phyloP scores from a whole-genome alignment of 2,329 filamentous ascomycete species.

The Davidsoniella virescens region DNA sequence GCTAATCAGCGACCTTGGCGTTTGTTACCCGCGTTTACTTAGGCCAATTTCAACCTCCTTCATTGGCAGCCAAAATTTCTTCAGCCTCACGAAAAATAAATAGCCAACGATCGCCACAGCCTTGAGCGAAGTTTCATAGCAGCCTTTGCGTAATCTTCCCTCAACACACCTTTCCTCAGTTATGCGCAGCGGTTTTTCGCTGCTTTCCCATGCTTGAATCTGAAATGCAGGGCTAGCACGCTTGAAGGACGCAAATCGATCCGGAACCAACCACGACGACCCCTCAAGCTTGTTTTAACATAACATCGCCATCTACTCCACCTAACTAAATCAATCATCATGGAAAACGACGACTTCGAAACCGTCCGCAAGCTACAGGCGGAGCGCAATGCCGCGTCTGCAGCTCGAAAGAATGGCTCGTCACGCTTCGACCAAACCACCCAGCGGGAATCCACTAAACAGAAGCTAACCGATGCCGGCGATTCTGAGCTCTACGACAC shows the following conservation, averaged over 20 bases:
- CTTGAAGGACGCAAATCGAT: slow-evolving; percentile 13
- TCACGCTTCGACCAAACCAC: slow-evolving; percentile 61
- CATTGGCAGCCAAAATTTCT: slow-evolving; percentile 12
- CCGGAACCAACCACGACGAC: slow-evolving; percentile 4
- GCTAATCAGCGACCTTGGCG: slow-evolving; percentile 2
- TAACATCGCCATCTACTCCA: background rate
- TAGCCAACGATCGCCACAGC: slow-evolving; percentile 16
- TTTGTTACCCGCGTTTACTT: slow-evolving; percentile 15
- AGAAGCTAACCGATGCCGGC: slow-evolving; percentile 75
- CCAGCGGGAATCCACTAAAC: slow-evolving; percentile 77
- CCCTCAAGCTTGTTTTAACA: background rate
- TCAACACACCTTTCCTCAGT: slow-evolving; percentile 23
- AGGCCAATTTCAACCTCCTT: slow-evolving; percentile 13
- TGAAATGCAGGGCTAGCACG: slow-evolving; percentile 13
- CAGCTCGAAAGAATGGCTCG: slow-evolving; percentile 58
- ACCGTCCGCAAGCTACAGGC: slow-evolving; percentile 75
- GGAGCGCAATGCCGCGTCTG: slow-evolving; percentile 72
- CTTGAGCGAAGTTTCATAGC: slow-evolving; percentile 17
- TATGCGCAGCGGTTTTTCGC: slow-evolving; percentile 13
- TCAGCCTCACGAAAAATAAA: slow-evolving; percentile 16
- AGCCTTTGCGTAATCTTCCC: slow-evolving; percentile 18
- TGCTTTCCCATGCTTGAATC: slow-evolving; percentile 11
- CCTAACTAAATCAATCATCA: slow-evolving; percentile 22
- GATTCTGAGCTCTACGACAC: slow-evolving; percentile 79
- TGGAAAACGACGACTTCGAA: slow-evolving; percentile 74